phyloP scores from a whole-genome alignment of 192 early-diverging fungal species.

The Linnemannia elongata region DNA sequence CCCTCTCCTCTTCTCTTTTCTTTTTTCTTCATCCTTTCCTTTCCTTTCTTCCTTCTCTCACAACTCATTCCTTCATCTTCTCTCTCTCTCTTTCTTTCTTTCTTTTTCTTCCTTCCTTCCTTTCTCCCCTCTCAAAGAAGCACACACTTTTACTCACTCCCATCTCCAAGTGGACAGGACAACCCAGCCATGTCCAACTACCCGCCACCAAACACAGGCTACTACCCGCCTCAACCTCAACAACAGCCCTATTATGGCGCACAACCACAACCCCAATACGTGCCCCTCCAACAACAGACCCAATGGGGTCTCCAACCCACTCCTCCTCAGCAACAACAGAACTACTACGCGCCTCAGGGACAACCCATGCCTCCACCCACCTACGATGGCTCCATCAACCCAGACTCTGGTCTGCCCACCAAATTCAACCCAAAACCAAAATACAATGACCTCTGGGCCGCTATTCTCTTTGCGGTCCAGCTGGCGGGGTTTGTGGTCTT shows the following conservation, averaged over 20 bases:
- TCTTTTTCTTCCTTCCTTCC: not conserved
- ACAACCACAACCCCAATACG: slow-evolving; percentile 42
- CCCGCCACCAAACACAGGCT: slow-evolving; percentile 13
- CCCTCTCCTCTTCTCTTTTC: not conserved
- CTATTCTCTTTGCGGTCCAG: slow-evolving; percentile 48
- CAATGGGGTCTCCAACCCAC: slow-evolving; percentile 30
- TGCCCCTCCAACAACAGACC: slow-evolving; percentile 22
- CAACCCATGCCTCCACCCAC: slow-evolving; percentile 36
- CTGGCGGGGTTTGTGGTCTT: slow-evolving; percentile 48
- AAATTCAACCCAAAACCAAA: slow-evolving; percentile 61
- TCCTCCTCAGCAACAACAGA: slow-evolving; percentile 2
- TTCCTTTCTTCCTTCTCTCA: not conserved
- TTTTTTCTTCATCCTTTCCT: not conserved
- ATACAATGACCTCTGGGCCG: slow-evolving; percentile 58
- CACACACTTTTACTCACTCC: too few species aligned
- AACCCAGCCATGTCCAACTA: slow-evolving; percentile 15
- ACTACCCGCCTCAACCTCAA: slow-evolving; percentile 36
- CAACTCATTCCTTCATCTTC: not conserved
- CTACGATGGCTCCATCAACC: slow-evolving; percentile 46
- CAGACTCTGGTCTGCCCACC: slow-evolving; percentile 45
- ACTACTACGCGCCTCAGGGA: slow-evolving; percentile 33
- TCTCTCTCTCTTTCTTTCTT: not conserved
- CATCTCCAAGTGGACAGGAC: not conserved
- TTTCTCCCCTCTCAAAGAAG: not conserved
- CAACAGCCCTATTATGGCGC: slow-evolving; percentile 26